Percentiles rank a stretch among this genome's conserved stretches.
These are phyloP conservation scores for Ephemerocybe angulata DNA, from an alignment of 768 basidiomycete species.

Conservation along the genomic window DNA sequence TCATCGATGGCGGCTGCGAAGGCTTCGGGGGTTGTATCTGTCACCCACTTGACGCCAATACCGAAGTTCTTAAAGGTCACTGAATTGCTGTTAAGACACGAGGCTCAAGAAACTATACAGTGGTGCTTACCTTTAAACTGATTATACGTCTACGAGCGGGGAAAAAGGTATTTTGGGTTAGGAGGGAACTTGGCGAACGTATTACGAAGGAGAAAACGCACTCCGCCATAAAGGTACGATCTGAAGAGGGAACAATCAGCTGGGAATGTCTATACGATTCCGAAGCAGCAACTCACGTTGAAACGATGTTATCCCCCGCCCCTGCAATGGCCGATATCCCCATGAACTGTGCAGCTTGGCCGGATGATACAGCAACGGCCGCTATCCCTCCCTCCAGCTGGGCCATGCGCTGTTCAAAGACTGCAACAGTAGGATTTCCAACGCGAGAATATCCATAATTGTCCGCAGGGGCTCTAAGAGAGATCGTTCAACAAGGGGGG, in stretches of 20 bases:
- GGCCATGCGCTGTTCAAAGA: constrained; percentile 76
- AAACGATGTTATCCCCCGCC: constrained; percentile 75
- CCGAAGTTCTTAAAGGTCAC: constrained; percentile 68
- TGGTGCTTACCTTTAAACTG: constrained; percentile 49
- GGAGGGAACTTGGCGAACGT: too few relatives aligned
- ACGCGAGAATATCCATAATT: constrained; percentile 57
- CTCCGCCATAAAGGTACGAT: constrained; percentile 66
- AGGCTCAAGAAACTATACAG: background rate
- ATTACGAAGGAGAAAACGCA: constrained; percentile 27
- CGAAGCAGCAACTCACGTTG: constrained; percentile 43
- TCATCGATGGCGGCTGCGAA: constrained; percentile 70
- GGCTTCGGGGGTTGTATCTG: constrained; percentile 47
- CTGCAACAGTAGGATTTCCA: constrained; percentile 65
- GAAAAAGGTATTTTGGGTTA: too few relatives aligned
- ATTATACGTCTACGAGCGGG: constrained; percentile 52
- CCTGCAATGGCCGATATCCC: constrained; percentile 58
- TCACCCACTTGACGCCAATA: constrained; percentile 63
- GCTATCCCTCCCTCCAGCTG: constrained; percentile 78
- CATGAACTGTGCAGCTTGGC: constrained; percentile 76
- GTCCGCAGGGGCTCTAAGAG: too few relatives aligned
- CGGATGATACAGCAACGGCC: constrained; percentile 70
- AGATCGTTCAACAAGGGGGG: too few relatives aligned
- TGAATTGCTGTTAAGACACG: background rate
- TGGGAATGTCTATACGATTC: background rate
- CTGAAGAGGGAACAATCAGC: constrained; percentile 25